A percentile compares a stretch with the other conserved stretches of the same genome.
These are phyloP conservation scores for Mrakia gelida DNA, from an alignment of 768 basidiomycete genomes.

Conservation along the genomic window DNA sequence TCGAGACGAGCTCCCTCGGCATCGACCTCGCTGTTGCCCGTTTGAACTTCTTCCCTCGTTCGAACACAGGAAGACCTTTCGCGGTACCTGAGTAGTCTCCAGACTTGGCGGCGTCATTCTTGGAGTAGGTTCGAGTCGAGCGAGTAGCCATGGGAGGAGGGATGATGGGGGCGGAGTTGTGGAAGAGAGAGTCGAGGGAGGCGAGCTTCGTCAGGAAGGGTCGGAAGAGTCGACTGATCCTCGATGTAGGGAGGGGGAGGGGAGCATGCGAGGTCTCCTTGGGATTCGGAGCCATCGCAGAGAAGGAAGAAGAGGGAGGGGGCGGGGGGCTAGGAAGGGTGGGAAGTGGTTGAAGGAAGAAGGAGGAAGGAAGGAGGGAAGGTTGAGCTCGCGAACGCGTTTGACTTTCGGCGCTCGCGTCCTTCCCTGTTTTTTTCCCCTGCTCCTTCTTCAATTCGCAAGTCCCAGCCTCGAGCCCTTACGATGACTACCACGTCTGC, in stretches of 20 bases:
- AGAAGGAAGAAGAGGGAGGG: not conserved
- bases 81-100: slow-evolving; percentile 10
- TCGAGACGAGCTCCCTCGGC: not conserved
- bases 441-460: no score
- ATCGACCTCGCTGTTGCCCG: not conserved
- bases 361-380: not conserved
- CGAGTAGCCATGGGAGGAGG: not conserved
- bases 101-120: not conserved
- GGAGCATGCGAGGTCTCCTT: not conserved
- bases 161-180: not conserved
- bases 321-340: not conserved
- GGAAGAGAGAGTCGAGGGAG: slow-evolving; percentile 14
- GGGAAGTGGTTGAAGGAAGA: not conserved
- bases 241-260: slow-evolving; percentile 8
- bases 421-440: not conserved
- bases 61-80: slow-evolving; percentile 14
- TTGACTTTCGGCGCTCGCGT: not conserved
- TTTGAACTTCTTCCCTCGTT: slow-evolving; percentile 9
- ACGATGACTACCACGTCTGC: no score
- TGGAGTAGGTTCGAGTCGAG: not conserved
- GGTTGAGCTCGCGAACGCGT: not conserved
- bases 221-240: slow-evolving; percentile 21
- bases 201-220: slow-evolving; percentile 18
- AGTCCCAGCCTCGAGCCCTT: no score
- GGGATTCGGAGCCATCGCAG: not conserved